Conservation (phyloP, 139 green algal species). For the Chlamydomonas schloesseri region DNA sequence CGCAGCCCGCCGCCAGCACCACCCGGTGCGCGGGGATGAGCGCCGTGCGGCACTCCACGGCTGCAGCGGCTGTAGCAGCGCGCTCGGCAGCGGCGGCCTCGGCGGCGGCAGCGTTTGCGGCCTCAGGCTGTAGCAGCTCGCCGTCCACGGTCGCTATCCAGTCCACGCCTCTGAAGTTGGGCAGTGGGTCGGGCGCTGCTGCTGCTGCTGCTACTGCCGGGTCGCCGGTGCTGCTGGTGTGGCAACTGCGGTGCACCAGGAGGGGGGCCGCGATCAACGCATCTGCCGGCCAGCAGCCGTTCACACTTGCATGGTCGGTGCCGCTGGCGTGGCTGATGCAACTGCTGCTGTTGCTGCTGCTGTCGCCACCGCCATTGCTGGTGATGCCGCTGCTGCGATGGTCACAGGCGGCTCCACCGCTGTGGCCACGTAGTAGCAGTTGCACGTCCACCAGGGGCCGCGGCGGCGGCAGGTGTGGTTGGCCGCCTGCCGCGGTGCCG, state of each 20-base stretch:
- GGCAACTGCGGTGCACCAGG: background rate
- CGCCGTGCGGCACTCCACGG: background rate
- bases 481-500: no score
- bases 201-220: background rate
- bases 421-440: no score
- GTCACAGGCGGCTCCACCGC: no score
- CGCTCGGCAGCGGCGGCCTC: background rate
- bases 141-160: no score
- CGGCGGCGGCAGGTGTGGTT: no score
- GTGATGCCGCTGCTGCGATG: no score
- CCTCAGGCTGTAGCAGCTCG: background rate
- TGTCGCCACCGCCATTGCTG: no score
- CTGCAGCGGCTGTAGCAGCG: background rate
- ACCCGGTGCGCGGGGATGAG: slow-evolving; percentile 8
- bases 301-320: background rate
- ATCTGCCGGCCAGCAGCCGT: background rate
- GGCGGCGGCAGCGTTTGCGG: background rate
- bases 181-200: background rate
- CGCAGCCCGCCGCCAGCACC: slow-evolving; percentile 9
- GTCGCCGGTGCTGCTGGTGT: no score
- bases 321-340: background rate
- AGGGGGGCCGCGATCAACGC: background rate
- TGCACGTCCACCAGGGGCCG: no score
- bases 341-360: no score
- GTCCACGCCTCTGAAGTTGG: no score